Conservation (phyloP, 768 basidiomycete genomes). For the Boletellus sp. region DNA sequence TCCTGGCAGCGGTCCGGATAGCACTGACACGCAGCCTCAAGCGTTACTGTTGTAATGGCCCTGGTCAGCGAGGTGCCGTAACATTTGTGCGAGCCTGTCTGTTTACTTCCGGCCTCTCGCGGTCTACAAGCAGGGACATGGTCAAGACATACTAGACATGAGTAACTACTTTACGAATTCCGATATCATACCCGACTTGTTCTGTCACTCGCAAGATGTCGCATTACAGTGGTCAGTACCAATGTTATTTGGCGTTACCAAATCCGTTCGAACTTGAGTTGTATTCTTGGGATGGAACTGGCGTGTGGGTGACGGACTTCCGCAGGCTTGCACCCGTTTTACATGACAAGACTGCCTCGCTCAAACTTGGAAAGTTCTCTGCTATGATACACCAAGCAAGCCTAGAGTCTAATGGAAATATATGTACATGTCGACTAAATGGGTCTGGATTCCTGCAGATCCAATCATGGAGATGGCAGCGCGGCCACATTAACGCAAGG, state of each 20-base stretch:
- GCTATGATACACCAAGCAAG: conserved; percentile 31
- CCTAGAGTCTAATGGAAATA: conserved; percentile 17
- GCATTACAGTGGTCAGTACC: no score
- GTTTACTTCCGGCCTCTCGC: not conserved
- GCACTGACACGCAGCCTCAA: conserved; percentile 27
- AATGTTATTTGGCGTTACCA: not conserved
- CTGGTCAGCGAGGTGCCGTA: conserved; percentile 63
- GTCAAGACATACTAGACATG: not conserved
- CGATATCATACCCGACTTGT: not conserved
- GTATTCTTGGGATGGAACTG: not conserved
- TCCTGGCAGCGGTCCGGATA: not conserved
- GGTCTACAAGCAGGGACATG: not conserved
- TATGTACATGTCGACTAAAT: conserved; percentile 29
- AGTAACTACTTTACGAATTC: not conserved
- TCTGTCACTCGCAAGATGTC: not conserved
- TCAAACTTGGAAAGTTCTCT: conserved; percentile 13
- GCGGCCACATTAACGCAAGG: conserved; percentile 1
- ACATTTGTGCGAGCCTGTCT: not conserved
- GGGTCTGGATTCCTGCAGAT: conserved; percentile 20
- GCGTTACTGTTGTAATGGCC: conserved; percentile 68
- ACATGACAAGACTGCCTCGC: not conserved
- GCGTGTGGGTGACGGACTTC: no score
- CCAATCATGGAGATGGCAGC: conserved; percentile 4
- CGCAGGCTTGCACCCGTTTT: not conserved
- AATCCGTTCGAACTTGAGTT: no score